Conservation (phyloP, 2,329 filamentous ascomycete species). For the Madurella fahalii region DNA sequence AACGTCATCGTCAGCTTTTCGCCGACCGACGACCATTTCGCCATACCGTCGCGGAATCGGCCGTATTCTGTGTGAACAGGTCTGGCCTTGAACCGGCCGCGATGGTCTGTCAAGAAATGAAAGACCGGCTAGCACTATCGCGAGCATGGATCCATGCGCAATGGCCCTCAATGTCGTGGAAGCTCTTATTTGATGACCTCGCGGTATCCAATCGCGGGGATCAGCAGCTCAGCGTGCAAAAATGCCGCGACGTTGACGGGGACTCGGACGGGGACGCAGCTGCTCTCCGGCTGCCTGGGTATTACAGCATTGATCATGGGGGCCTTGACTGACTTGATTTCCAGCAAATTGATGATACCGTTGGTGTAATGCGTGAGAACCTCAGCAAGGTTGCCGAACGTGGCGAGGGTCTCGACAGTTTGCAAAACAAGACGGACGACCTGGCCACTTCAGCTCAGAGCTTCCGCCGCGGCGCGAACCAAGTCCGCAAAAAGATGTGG, state of each 20-base stretch:
- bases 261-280: too few species aligned
- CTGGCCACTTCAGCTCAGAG: constrained; percentile 88
- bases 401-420: constrained; percentile 79
- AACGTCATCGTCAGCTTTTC: background rate
- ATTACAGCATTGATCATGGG: background rate
- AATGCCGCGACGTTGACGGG: too few species aligned
- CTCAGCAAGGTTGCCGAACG: constrained; percentile 95
- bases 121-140: too few species aligned
- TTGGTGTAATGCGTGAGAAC: constrained; percentile 94
- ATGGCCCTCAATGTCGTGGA: too few species aligned
- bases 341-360: constrained; percentile 96
- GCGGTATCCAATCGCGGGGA: too few species aligned
- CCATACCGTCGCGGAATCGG: background rate
- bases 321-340: constrained; percentile 10
- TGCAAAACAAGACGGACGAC: constrained; percentile 94
- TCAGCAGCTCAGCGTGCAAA: too few species aligned
- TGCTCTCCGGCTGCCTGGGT: background rate
- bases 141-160: too few species aligned
- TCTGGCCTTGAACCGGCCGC: background rate
- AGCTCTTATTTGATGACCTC: too few species aligned
- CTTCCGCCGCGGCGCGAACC: constrained; percentile 93
- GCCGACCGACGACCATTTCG: background rate
- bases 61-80: background rate
- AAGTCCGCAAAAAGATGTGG: constrained; percentile 98
- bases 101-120: too few species aligned